Base-by-base conservation (phyloP, 2,329 filamentous ascomycete genomes). In the Penicillium sp. region DNA sequence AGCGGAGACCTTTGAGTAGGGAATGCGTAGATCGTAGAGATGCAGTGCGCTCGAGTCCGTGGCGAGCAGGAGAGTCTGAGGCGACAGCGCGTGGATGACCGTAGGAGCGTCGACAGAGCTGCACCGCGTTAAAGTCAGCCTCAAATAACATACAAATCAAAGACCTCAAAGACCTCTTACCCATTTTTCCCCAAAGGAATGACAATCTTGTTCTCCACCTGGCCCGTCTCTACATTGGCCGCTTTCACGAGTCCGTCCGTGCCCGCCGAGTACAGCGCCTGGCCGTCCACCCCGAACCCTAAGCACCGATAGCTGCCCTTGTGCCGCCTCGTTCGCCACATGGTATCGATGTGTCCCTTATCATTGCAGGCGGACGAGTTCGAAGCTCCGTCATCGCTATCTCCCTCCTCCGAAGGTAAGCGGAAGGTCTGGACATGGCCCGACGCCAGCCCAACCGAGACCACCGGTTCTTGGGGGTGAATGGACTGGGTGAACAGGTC, bases 21-120 rank as follows among this genome's bases (percentile, higher is more conserved):
- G 71, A 18, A 73, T 82, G 57, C 91, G 88, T 6, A 96, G 77
- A 73, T 97, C 93, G 74, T 91, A 89, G 58, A 97, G 84, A 74
- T 97, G 91, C 8, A 99, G 79, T 23, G 89, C 89, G 51, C 91
- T 90, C 2, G 90, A 94, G 77, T 99, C 94, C 62, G 92, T 96
- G 22, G 88, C 91, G 26, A 97, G 84, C 46, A 99, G 85, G 44
- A 99, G 82, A 14, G 88, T 92, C 73, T 96, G 90, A 0, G 92
- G 91, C 8, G 90, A 94, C 25, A 97, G 85, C 5, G 86, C 86
- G 72, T 94, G 89, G 50, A 97, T 80, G 26, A 95, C 82, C 1
- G 89, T 89, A 0, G 92, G 90, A 15, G 85, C 80, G 73, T 96
- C 92, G 51, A 85, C 73, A 40, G 70, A 72, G 53, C 70, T 76